These are phyloP conservation scores for Coniophora puteana DNA, from an alignment of 1,284 basidiomycete species.

Conservation along the genomic window DNA sequence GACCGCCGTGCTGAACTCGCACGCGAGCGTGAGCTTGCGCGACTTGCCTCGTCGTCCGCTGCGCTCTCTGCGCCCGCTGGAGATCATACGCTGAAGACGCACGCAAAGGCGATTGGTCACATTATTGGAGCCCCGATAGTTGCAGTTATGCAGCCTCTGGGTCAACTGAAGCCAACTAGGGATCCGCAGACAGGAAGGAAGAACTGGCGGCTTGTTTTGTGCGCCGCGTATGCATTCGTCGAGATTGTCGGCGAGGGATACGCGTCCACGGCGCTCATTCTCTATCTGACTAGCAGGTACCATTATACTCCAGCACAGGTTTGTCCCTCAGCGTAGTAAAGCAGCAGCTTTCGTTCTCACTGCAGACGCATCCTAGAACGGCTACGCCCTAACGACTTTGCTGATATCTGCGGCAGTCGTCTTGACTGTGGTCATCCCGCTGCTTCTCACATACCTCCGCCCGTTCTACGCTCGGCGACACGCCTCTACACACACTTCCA, in stretches of 20 bases:
- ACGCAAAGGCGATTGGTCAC: too few species aligned
- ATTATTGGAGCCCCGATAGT: too few species aligned
- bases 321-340: too few species aligned
- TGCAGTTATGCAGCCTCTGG: conserved; percentile 22
- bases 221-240: conserved; percentile 23
- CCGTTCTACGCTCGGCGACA: conserved; percentile 17
- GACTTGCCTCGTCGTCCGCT: conserved; percentile 2
- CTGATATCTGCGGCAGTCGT: conserved; percentile 12
- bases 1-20: conserved; percentile 22
- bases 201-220: conserved; percentile 28
- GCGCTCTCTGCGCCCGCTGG: too few species aligned
- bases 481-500: too few species aligned
- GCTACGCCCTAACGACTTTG: conserved; percentile 16
- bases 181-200: conserved; percentile 17
- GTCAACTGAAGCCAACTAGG: too few species aligned
- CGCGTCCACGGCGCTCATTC: conserved; percentile 16
- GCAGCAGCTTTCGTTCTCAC: background rate
- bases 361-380: conserved; percentile 19
- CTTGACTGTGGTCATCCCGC: conserved; percentile 14
- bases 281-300: conserved; percentile 23
- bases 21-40: conserved; percentile 4
- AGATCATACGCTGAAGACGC: too few species aligned
- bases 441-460: conserved; percentile 14
- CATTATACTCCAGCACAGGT: conserved; percentile 22
- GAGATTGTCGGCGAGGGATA: conserved; percentile 17